Percentiles rank a stretch among this genome's conserved stretches.
These are phyloP conservation scores for Fomes fomentarius DNA, from an alignment of 1,284 basidiomycete genomes.

Conservation along the genomic window DNA sequence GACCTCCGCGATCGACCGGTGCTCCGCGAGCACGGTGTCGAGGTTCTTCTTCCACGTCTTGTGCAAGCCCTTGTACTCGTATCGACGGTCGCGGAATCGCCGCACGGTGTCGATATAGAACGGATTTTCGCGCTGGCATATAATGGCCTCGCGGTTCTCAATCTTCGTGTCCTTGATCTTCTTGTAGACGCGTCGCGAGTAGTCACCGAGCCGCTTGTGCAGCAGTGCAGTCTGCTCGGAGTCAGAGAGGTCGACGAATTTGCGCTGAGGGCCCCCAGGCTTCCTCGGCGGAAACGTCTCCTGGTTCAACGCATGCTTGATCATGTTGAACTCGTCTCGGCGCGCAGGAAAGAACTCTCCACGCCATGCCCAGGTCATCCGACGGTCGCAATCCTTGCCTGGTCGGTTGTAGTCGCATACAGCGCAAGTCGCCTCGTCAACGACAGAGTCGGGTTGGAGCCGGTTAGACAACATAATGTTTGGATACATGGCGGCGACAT, in stretches of 20 bases:
- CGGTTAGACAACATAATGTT: conserved; percentile 99
- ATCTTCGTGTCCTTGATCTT: conserved; percentile 99
- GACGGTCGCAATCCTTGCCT: conserved; percentile 92
- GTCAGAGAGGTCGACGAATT: conserved; percentile 85
- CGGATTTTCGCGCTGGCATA: conserved; percentile 98
- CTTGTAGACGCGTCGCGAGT: conserved; percentile 98
- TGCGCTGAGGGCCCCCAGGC: conserved; percentile 74
- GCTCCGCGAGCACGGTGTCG: conserved; percentile 72
- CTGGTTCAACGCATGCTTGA: conserved; percentile 94
- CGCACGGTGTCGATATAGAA: conserved; percentile 99
- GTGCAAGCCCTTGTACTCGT: conserved; percentile 98
- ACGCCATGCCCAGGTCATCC: conserved; percentile 98
- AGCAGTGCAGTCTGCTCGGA: conserved; percentile 91
- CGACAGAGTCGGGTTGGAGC: conserved; percentile 97
- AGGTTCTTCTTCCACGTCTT: conserved; percentile 99
- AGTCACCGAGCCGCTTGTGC: conserved; percentile 97
- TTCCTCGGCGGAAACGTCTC: conserved; percentile 89
- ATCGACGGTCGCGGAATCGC: conserved; percentile 95
- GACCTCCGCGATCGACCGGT: conserved; percentile 80
- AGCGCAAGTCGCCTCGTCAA: conserved; percentile 95
- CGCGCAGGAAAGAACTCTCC: conserved; percentile 99
- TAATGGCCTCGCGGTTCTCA: conserved; percentile 92
- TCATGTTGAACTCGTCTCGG: conserved; percentile 99
- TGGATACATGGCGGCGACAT: conserved; percentile 99
- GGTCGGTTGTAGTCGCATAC: conserved; percentile 99